Evolutionary conservation across 768 basidiomycete genomes (phyloP).

Genomic region (Lentinula detonsa): DNA sequence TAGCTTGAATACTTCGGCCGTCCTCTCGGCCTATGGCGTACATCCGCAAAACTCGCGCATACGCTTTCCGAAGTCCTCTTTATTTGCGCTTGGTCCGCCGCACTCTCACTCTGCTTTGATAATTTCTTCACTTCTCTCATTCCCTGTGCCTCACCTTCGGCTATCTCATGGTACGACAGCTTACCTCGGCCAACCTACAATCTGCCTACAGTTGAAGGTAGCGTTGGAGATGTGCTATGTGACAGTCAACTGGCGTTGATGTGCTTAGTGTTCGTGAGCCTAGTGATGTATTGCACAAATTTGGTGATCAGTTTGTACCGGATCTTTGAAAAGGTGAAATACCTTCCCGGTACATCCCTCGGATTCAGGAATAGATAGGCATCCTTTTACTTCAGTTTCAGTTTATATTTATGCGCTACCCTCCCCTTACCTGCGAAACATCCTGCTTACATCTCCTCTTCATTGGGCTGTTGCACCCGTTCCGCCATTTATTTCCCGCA

Average conservation of each 20-base stretch:
- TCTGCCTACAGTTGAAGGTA: conserved; percentile 35
- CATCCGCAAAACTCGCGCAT: conserved; percentile 80
- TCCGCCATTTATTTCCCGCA: not conserved
- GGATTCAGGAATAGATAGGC: conserved; percentile 1
- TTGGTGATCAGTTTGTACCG: conserved; percentile 80
- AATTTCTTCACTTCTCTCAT: conserved; percentile 87
- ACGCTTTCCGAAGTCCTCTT: conserved; percentile 86
- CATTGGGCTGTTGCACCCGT: not conserved
- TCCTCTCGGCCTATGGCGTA: conserved; percentile 88
- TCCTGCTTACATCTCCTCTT: not conserved
- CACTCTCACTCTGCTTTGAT: conserved; percentile 83
- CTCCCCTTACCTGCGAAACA: not conserved
- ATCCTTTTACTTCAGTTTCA: not conserved
- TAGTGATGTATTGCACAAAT: conserved; percentile 78
- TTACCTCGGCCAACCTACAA: conserved; percentile 46
- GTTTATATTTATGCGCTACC: not conserved
- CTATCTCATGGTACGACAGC: conserved; percentile 69
- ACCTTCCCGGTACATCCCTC: conserved; percentile 32
- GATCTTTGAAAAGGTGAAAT: conserved; percentile 88
- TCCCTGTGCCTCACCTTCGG: conserved; percentile 59
- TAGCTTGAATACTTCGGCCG: conserved; percentile 92
- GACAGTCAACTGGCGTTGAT: conserved; percentile 73
- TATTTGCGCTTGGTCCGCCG: conserved; percentile 92
- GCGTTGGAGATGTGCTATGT: conserved; percentile 58
- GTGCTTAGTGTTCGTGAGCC: conserved; percentile 68